These are phyloP conservation scores for Rostrohypoxylon terebratum DNA, from an alignment of 495 filamentous ascomycete genomes.

Conservation along the genomic window DNA sequence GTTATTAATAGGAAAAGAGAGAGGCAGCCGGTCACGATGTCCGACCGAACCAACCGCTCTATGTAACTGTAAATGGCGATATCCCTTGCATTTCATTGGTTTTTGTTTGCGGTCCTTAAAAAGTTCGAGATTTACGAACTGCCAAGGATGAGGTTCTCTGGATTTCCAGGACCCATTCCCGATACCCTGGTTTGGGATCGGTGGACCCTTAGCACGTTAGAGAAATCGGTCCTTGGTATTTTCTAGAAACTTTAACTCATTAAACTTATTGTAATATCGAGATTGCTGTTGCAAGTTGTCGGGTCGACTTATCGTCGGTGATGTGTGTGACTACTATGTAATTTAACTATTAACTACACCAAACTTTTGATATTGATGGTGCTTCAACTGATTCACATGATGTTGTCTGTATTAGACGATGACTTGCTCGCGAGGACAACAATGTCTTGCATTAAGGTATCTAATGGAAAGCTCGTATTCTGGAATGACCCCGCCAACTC, in stretches of 20 bases:
- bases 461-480: slow-evolving; percentile 42
- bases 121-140: slow-evolving; percentile 23
- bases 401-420: slow-evolving; percentile 4
- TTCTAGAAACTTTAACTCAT: background rate
- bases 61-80: slow-evolving; percentile 4
- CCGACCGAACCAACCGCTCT: background rate
- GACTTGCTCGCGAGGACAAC: slow-evolving; percentile 33
- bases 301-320: background rate
- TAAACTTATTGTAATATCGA: background rate
- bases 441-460: slow-evolving; percentile 35
- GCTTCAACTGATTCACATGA: slow-evolving; percentile 13
- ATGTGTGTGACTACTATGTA: background rate
- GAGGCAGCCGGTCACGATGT: slow-evolving; percentile 22
- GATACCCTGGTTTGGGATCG: slow-evolving; percentile 41
- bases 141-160: slow-evolving; percentile 43
- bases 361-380: background rate
- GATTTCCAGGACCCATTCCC: slow-evolving; percentile 25
- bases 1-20: background rate
- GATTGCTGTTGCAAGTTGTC: background rate
- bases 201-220: slow-evolving; percentile 28
- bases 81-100: slow-evolving; percentile 13
- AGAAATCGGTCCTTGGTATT: slow-evolving; percentile 4
- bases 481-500: slow-evolving; percentile 38
- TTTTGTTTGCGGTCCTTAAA: slow-evolving; percentile 2
- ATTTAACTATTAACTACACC: background rate